Evolutionary conservation across 305 asterid genomes (phyloP).

Genomic region (Solanum hybrid): DNA sequence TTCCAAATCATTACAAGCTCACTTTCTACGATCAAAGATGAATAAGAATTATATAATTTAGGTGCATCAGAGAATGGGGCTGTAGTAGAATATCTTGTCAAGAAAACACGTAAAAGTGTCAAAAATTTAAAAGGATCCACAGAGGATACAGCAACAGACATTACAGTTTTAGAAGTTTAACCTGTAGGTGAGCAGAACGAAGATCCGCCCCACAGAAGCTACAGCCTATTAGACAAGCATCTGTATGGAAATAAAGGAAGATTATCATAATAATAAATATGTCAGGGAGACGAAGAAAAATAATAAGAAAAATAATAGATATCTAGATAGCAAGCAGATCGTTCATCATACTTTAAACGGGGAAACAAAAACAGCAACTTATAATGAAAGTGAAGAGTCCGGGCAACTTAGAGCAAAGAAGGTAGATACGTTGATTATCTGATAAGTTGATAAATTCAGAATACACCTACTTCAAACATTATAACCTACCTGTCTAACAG

Average conservation of each 20-base stretch:
- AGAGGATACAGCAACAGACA: not conserved
- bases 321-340: not conserved
- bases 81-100: not conserved
- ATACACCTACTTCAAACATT: not conserved
- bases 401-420: not conserved
- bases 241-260: conserved; percentile 31
- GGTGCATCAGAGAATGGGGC: not conserved
- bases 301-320: not conserved
- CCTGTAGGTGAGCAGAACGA: conserved; percentile 93
- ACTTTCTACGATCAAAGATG: not conserved
- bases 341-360: not conserved
- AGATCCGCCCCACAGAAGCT: conserved; percentile 90
- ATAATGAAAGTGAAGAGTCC: not conserved
- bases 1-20: not conserved
- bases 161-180: conserved; percentile 4
- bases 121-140: not conserved
- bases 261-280: not conserved
- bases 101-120: not conserved
- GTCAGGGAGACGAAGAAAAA: not conserved
- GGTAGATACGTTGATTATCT: not conserved
- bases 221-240: conserved; percentile 82
- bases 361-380: not conserved
- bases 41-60: not conserved
- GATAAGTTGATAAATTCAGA: not conserved
- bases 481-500: not conserved